Base-by-base conservation (phyloP, 306 rosid species). In the Leucaena leucocephala region DNA sequence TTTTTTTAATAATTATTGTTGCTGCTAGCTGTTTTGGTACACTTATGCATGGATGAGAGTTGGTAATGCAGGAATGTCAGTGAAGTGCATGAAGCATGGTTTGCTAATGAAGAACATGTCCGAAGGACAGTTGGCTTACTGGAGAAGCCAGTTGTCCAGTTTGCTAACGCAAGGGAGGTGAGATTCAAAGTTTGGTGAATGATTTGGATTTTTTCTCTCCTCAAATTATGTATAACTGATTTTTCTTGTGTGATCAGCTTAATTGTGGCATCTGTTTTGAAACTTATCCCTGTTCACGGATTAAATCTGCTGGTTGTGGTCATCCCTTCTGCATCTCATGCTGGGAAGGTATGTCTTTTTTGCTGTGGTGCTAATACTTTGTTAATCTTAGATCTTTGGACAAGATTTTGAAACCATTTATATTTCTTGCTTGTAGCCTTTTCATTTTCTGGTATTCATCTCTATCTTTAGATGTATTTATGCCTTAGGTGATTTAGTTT, bases 221-320 rank as follows among this genome's bases (percentile, higher is more conserved):
- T 71, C 55, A 54, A 64, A 58, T 78, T 78, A 46, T 68, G 68
- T 62, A 58, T 68, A 58, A 48, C 3, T 40, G 14, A 68, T 27
- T 58, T n/a, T 58, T 46, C 67, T 76, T 79, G 13, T 74, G 35
- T 61, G 76, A 54, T 49, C 87, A 88, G 95, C 86, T 84, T 66
- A 86, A 84, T 19, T 93, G 97, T 74, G 95, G 91, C 46, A 91
- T 93, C 81, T 93, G 98, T 82, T 90, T 93, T 68, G 97, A 91
- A 59, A 77, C 72, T 46, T 81, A 76, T 85, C 86, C 88, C 75
- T 75, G 27, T 68, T 81, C 82, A 38, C 78, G 72, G 82, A 87
- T 87, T 69, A 83, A 81, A 80, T 87, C 88, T 77, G 87, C 86
- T 64, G 87, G 87, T 40, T 93, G 97, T 89, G 92, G 95, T 22